These are phyloP conservation scores for Chalciporus sphaerocephalus DNA, from an alignment of 768 basidiomycete species.

Conservation along the genomic window DNA sequence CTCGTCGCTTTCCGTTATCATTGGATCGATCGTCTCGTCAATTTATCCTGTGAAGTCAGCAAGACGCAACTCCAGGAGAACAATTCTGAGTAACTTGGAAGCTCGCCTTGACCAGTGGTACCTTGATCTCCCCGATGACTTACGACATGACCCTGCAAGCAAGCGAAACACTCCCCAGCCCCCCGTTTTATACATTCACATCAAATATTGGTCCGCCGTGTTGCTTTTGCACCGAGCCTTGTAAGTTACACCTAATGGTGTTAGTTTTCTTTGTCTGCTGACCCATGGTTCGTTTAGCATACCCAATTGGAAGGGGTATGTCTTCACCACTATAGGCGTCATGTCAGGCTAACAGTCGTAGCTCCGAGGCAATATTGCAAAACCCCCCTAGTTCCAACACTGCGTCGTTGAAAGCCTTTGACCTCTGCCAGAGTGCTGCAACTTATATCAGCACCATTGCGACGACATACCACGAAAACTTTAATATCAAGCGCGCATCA, in stretches of 20 bases:
- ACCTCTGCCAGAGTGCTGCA: slow-evolving; percentile 71
- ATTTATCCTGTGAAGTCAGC: slow-evolving; percentile 65
- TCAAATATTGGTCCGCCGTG: slow-evolving; percentile 74
- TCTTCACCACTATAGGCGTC: neutral
- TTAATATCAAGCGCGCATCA: slow-evolving; percentile 54
- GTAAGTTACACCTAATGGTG: slow-evolving; percentile 43
- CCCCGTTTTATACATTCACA: slow-evolving; percentile 62
- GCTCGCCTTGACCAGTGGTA: slow-evolving; percentile 71
- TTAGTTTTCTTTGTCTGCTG: slow-evolving; percentile 5
- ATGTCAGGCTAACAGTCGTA: slow-evolving; percentile 16
- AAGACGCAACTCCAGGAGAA: slow-evolving; percentile 44
- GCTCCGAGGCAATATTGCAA: slow-evolving; percentile 42
- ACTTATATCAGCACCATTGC: slow-evolving; percentile 65
- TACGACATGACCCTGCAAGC: slow-evolving; percentile 56
- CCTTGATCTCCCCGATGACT: slow-evolving; percentile 57
- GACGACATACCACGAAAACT: slow-evolving; percentile 55
- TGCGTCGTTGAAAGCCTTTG: slow-evolving; percentile 61
- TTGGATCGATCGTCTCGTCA: slow-evolving; percentile 60
- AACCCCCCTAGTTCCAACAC: slow-evolving; percentile 39
- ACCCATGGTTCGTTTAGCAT: slow-evolving; percentile 41
- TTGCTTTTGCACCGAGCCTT: slow-evolving; percentile 74
- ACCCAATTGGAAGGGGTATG: slow-evolving; percentile 67
- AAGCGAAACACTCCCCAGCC: slow-evolving; percentile 55
- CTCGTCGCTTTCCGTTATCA: slow-evolving; percentile 56
- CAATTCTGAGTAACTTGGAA: slow-evolving; percentile 54